Percentiles rank a stretch among this genome's conserved stretches.
These are phyloP conservation scores for Niebla homalea DNA, from an alignment of 495 filamentous ascomycete genomes.

Conservation along the genomic window DNA sequence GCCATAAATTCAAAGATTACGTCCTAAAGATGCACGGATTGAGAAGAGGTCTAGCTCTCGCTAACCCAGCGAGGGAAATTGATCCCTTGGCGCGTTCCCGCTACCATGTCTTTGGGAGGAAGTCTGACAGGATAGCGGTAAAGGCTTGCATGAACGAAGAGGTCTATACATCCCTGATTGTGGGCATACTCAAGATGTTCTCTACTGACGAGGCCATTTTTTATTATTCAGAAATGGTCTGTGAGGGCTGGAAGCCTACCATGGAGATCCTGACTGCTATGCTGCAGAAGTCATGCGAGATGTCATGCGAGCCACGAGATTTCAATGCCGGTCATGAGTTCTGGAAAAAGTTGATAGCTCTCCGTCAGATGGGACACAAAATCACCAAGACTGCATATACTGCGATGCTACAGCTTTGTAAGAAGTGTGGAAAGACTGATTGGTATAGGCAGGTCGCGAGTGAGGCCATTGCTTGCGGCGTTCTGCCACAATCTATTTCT, in stretches of 20 bases:
- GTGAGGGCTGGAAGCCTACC: constrained; percentile 13
- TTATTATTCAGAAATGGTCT: constrained; percentile 13
- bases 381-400: constrained; percentile 2
- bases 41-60: constrained; percentile 10
- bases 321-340: constrained; percentile 7
- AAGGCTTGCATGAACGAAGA: constrained; percentile 12
- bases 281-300: constrained; percentile 7
- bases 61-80: neutral
- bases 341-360: constrained; percentile 4
- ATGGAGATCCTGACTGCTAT: constrained; percentile 9
- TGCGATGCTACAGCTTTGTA: constrained; percentile 15
- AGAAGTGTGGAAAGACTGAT: constrained; percentile 2
- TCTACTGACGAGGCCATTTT: constrained; percentile 8
- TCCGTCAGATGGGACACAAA: neutral
- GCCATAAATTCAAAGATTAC: constrained; percentile 26
- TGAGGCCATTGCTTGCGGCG: constrained; percentile 4
- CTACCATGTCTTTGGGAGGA: constrained; percentile 3
- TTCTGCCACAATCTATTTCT: neutral
- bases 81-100: neutral
- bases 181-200: constrained; percentile 12
- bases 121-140: neutral
- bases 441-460: constrained; percentile 5
- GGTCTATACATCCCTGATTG: constrained; percentile 13
- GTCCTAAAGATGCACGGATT: constrained; percentile 28
- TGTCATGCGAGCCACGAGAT: constrained; percentile 5